A percentile compares a stretch with the other conserved stretches of the same genome.
Evolutionary conservation across 2,329 filamentous ascomycete genomes (phyloP).

Genomic region (Chrysoporthe austroafricana): DNA sequence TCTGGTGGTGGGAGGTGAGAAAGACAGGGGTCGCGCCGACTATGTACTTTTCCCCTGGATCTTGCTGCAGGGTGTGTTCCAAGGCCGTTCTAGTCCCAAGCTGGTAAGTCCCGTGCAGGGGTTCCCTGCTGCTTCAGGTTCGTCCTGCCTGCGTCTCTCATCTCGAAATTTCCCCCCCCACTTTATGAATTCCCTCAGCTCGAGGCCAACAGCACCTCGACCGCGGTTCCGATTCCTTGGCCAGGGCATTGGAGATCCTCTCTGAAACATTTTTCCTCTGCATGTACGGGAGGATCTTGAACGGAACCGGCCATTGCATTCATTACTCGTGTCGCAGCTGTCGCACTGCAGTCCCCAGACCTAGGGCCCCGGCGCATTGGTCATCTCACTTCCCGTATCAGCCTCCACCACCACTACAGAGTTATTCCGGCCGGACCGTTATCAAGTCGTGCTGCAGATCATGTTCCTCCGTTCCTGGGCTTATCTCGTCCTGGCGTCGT

Average conservation of each 20-base stretch:
- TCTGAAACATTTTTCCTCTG: background rate
- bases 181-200: background rate
- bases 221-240: background rate
- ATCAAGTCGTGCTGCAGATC: background rate
- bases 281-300: background rate
- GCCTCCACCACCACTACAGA: background rate
- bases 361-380: background rate
- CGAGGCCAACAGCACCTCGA: background rate
- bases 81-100: background rate
- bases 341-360: background rate
- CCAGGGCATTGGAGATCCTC: background rate
- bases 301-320: background rate
- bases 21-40: background rate
- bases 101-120: background rate
- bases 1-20: too few species aligned
- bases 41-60: conserved; percentile 7
- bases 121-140: background rate
- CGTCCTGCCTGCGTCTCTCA: background rate
- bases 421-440: background rate
- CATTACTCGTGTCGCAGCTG: background rate
- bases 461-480: background rate
- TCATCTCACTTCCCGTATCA: background rate
- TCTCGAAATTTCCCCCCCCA: background rate
- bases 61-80: conserved; percentile 9
- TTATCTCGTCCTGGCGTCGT: conserved; percentile 11